These are phyloP conservation scores for Penicillium concentricum DNA, from an alignment of 2,329 filamentous ascomycete species.

Conservation along the genomic window DNA sequence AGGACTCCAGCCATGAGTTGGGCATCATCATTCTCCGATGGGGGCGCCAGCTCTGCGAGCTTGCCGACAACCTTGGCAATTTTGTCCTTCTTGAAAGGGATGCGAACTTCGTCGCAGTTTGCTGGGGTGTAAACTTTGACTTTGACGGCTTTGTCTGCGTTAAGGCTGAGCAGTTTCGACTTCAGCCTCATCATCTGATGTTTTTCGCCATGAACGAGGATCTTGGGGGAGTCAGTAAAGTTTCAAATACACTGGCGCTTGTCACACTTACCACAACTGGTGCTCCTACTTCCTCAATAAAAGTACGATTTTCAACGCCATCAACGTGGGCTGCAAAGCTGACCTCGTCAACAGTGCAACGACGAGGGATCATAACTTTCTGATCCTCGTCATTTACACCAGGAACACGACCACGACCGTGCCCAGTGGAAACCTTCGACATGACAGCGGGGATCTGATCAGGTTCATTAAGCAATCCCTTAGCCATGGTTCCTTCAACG, in stretches of 20 bases:
- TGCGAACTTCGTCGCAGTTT: conserved; percentile 92
- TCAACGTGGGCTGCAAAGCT: conserved; percentile 97
- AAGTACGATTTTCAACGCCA: conserved; percentile 90
- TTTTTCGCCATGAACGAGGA: conserved; percentile 93
- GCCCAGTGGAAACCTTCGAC: conserved; percentile 59
- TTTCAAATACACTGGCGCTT: background rate
- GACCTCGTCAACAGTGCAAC: conserved; percentile 91
- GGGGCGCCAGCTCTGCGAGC: conserved; percentile 76
- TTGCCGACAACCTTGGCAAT: conserved; percentile 94
- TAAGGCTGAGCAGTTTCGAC: conserved; percentile 90
- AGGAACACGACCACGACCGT: conserved; percentile 59
- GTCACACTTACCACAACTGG: conserved; percentile 77
- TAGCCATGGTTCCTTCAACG: conserved; percentile 97
- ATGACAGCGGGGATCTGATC: conserved; percentile 94
- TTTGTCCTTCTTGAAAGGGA: conserved; percentile 94
- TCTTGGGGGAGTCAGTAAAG: conserved; percentile 52
- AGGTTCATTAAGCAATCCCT: conserved; percentile 90
- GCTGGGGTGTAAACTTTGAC: conserved; percentile 91
- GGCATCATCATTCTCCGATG: conserved; percentile 48
- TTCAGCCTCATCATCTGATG: conserved; percentile 98
- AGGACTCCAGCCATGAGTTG: conserved; percentile 82
- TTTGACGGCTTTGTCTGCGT: conserved; percentile 74
- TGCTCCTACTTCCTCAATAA: conserved; percentile 90
- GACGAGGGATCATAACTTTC: conserved; percentile 83
- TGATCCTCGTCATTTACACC: conserved; percentile 69